These are phyloP conservation scores for Tolypocladium inflatum DNA, from an alignment of 2,329 filamentous ascomycete species.

Conservation along the genomic window DNA sequence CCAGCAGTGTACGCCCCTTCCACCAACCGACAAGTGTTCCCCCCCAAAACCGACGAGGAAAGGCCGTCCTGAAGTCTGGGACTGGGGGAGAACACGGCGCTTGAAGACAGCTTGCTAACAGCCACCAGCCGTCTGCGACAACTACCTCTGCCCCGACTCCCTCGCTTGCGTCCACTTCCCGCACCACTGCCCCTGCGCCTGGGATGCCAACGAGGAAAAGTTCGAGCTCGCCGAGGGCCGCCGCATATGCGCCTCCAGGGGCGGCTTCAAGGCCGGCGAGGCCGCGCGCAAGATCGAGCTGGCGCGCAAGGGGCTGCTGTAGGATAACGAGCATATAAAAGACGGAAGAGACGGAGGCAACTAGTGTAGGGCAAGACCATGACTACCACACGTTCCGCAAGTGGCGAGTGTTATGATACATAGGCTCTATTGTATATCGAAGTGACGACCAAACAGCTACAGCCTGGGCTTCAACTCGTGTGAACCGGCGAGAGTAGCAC, in stretches of 20 bases:
- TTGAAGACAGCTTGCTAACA: background rate
- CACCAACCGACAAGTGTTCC: background rate
- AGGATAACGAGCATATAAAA: background rate
- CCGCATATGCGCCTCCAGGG: conserved; percentile 64
- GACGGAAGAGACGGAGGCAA: background rate
- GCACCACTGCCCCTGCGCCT: conserved; percentile 92
- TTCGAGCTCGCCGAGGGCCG: conserved; percentile 64
- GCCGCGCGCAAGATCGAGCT: conserved; percentile 68
- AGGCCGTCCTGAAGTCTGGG: too few relatives aligned
- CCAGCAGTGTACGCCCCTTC: conserved; percentile 44
- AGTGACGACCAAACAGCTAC: background rate
- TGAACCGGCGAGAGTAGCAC: background rate
- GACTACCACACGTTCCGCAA: background rate
- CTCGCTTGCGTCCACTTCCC: conserved; percentile 93
- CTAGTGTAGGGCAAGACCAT: background rate
- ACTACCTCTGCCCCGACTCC: conserved; percentile 91
- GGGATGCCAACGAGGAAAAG: conserved; percentile 67
- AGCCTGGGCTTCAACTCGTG: background rate
- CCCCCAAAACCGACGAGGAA: too few relatives aligned
- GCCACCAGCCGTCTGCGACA: conserved; percentile 66
- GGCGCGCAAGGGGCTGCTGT: conserved; percentile 69
- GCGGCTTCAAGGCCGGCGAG: conserved; percentile 64
- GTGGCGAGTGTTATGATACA: background rate
- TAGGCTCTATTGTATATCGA: background rate
- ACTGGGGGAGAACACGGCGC: background rate